A percentile compares a stretch with the other conserved stretches of the same genome.
phyloP scores from a whole-genome alignment of 257 asterid genomes.

The Echites panduratus region DNA sequence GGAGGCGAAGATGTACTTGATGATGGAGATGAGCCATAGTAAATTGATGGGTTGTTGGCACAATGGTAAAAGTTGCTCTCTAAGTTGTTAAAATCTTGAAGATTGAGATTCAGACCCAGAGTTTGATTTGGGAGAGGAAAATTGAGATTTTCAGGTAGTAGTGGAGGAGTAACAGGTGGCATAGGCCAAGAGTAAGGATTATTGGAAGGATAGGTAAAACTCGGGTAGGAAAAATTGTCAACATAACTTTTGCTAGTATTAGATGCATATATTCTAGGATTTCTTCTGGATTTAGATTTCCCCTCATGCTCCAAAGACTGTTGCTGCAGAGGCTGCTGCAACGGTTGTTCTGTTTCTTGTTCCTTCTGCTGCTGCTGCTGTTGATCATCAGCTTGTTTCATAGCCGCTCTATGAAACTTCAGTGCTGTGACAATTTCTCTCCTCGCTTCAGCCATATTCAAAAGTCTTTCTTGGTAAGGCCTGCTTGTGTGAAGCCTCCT shows the following conservation, averaged over 20 bases:
- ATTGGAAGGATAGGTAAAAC: constrained; percentile 34
- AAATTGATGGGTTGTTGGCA: constrained; percentile 39
- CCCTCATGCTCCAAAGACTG: constrained; percentile 42
- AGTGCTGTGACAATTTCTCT: constrained; percentile 93
- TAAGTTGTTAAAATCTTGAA: constrained; percentile 63
- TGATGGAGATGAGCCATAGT: constrained; percentile 52
- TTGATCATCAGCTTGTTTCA: constrained; percentile 58
- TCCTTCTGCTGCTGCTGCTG: constrained; percentile 41
- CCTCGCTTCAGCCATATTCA: constrained; percentile 98
- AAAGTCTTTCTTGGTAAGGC: constrained; percentile 93
- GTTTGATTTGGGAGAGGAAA: constrained; percentile 83
- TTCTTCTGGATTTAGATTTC: constrained; percentile 52
- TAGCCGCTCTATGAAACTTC: constrained; percentile 87
- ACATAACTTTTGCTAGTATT: constrained; percentile 29
- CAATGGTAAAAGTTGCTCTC: constrained; percentile 32
- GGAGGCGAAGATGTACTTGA: constrained; percentile 51
- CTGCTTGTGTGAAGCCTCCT: constrained; percentile 86
- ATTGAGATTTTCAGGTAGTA: constrained; percentile 47
- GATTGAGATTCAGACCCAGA: constrained; percentile 83
- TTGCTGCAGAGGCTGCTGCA: constrained; percentile 37
- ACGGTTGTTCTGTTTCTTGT: constrained; percentile 27
- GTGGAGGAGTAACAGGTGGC: constrained; percentile 47
- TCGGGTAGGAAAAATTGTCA: constrained; percentile 41
- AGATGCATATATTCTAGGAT: constrained; percentile 61
- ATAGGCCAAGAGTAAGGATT: constrained; percentile 46